Evolutionary conservation across 1,284 basidiomycete species (phyloP).

Genomic region (Sparassis latifolia): DNA sequence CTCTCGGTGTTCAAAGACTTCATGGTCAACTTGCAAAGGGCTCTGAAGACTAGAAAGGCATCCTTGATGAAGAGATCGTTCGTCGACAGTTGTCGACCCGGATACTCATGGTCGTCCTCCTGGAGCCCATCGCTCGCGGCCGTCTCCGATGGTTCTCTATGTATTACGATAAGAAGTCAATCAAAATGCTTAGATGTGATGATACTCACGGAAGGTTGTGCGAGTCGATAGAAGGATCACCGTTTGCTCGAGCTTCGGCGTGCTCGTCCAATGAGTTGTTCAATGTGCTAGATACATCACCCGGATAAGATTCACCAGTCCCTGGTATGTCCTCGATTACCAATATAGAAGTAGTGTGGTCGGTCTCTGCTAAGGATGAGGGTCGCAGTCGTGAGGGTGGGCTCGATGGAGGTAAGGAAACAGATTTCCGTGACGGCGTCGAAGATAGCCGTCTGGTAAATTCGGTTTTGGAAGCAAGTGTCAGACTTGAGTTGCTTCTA

Average conservation of each 20-base stretch:
- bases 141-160: slow-evolving; percentile 19
- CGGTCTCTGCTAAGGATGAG: slow-evolving; percentile 10
- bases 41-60: slow-evolving; percentile 93
- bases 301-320: background rate
- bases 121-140: slow-evolving; percentile 14
- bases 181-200: background rate
- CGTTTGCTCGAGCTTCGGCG: slow-evolving; percentile 3
- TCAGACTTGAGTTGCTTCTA: slow-evolving; percentile 19
- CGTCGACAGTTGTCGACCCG: slow-evolving; percentile 35
- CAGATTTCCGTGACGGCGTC: slow-evolving; percentile 21
- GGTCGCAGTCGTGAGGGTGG: slow-evolving; percentile 1
- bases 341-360: slow-evolving; percentile 10
- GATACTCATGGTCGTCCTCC: slow-evolving; percentile 16
- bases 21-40: slow-evolving; percentile 97
- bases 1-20: slow-evolving; percentile 90
- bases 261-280: background rate
- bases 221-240: slow-evolving; percentile 2
- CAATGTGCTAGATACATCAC: background rate
- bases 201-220: slow-evolving; percentile 7
- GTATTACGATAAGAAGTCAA: background rate
- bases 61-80: slow-evolving; percentile 92
- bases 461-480: slow-evolving; percentile 11
- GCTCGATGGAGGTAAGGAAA: slow-evolving; percentile 10
- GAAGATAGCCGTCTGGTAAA: slow-evolving; percentile 6
- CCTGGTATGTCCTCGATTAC: slow-evolving; percentile 10